A percentile compares a stretch with the other conserved stretches of the same genome.
Evolutionary conservation across 805 yeast species (phyloP).

Genomic region (Kluyveromyces dobzhanskii): DNA sequence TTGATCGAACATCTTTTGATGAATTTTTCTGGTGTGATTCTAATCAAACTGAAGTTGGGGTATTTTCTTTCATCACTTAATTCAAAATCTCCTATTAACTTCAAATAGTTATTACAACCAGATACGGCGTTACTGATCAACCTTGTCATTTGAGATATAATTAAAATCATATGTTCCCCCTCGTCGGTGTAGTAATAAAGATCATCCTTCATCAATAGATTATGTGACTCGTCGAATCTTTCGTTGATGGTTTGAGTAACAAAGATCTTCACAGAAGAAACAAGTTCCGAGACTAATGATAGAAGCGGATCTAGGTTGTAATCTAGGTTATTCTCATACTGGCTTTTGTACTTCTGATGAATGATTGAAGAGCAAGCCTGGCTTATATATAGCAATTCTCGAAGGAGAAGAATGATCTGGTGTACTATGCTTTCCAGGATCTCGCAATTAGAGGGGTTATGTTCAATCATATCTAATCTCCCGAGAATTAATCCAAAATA

Average conservation of each 20-base stretch:
- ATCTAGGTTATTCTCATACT: slow-evolving; percentile 27
- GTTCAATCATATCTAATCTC: slow-evolving; percentile 70
- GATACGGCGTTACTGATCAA: slow-evolving; percentile 41
- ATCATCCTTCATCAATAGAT: slow-evolving; percentile 22
- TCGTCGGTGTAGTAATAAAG: slow-evolving; percentile 53
- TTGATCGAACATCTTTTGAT: slow-evolving; percentile 55
- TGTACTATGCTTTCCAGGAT: slow-evolving; percentile 56
- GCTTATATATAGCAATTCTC: slow-evolving; percentile 56
- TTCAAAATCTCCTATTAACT: slow-evolving; percentile 58
- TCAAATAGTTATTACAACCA: slow-evolving; percentile 43
- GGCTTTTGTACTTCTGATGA: slow-evolving; percentile 23
- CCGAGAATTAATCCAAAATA: slow-evolving; percentile 65
- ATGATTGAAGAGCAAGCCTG: slow-evolving; percentile 36
- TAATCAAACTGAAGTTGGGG: slow-evolving; percentile 53
- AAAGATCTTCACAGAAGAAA: slow-evolving; percentile 52
- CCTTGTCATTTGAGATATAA: slow-evolving; percentile 52
- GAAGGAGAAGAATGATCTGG: slow-evolving; percentile 54
- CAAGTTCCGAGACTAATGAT: slow-evolving; percentile 56
- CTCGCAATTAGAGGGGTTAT: slow-evolving; percentile 62
- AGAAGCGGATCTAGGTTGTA: slow-evolving; percentile 48
- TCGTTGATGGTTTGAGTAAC: slow-evolving; percentile 48
- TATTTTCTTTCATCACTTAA: slow-evolving; percentile 52
- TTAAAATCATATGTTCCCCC: slow-evolving; percentile 55
- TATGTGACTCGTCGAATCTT: slow-evolving; percentile 17
- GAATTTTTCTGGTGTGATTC: slow-evolving; percentile 52